phyloP scores from a whole-genome alignment of 2,329 filamentous ascomycete genomes.

The Fusarium sp. region DNA sequence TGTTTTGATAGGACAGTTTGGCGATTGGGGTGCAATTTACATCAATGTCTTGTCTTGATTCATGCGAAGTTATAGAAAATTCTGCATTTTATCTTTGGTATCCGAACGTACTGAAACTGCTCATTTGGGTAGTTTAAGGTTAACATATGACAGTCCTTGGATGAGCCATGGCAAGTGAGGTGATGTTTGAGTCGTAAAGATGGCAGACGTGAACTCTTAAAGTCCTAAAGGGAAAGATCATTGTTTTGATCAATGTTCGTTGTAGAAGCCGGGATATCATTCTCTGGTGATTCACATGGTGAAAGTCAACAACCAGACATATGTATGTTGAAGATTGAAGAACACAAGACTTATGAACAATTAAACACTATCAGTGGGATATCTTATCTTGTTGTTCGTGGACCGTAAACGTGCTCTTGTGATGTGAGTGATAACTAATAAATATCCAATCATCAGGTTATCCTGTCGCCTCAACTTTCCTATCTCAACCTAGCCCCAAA shows the following conservation, averaged over 20 bases:
- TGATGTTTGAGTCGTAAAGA: not conserved
- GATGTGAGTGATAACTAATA: not conserved
- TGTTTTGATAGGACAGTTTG: slow-evolving; percentile 64
- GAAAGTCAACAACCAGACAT: too few species aligned
- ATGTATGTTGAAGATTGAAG: too few species aligned
- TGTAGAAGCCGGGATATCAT: too few species aligned
- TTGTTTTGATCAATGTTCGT: too few species aligned
- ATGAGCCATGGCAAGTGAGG: not conserved
- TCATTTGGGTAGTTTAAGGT: not conserved
- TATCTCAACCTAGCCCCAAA: slow-evolving; percentile 40
- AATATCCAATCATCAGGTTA: too few species aligned
- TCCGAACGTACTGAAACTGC: not conserved
- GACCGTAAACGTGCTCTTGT: not conserved
- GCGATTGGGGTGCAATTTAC: slow-evolving; percentile 66
- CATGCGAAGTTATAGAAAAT: slow-evolving; percentile 39
- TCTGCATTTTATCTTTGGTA: slow-evolving; percentile 21
- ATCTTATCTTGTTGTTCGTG: too few species aligned
- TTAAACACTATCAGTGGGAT: too few species aligned
- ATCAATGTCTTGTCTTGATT: slow-evolving; percentile 52
- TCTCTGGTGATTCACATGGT: too few species aligned
- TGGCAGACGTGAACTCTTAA: too few species aligned
- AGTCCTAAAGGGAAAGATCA: too few species aligned
- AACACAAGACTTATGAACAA: too few species aligned
- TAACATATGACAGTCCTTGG: not conserved
- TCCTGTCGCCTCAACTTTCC: slow-evolving; percentile 39